Percentiles rank a stretch among this genome's conserved stretches.
phyloP scores from a whole-genome alignment of 2,329 filamentous ascomycete genomes.

The Colletotrichum sp. region DNA sequence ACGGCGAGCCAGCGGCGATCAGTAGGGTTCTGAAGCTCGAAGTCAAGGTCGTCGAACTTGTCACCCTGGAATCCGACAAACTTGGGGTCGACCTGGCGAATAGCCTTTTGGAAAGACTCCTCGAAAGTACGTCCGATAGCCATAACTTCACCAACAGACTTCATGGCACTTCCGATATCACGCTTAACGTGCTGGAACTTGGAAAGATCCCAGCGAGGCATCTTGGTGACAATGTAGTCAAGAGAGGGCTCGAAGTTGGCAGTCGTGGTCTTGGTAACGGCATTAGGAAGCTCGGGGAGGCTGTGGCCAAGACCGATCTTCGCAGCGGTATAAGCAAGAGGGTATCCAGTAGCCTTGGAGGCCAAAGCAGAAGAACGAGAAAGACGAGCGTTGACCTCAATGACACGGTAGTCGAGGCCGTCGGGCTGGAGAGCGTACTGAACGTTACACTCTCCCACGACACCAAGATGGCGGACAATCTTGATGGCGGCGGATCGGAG shows the following conservation, averaged over 20 bases:
- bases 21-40: constrained; percentile 88
- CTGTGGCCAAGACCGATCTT: constrained; percentile 98
- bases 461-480: constrained; percentile 95
- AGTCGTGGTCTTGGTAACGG: constrained; percentile 97
- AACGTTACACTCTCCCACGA: constrained; percentile 96
- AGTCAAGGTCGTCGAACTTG: constrained; percentile 91
- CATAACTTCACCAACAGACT: constrained; percentile 99
- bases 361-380: constrained; percentile 96
- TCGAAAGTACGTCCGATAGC: constrained; percentile 98
- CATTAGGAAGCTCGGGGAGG: constrained; percentile 93
- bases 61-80: constrained; percentile 95
- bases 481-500: constrained; percentile 97
- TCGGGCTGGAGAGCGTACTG: constrained; percentile 91
- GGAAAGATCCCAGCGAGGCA: constrained; percentile 95
- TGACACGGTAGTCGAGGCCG: constrained; percentile 96
- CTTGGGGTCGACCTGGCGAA: constrained; percentile 92
- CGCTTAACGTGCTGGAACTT: constrained; percentile 99
- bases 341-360: constrained; percentile 97
- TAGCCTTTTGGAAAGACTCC: constrained; percentile 98
- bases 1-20: constrained; percentile 98
- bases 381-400: constrained; percentile 98
- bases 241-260: constrained; percentile 98
- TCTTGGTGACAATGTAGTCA: constrained; percentile 98
- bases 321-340: constrained; percentile 94
- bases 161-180: constrained; percentile 97